A percentile compares a stretch with the other conserved stretches of the same genome.
phyloP scores from a whole-genome alignment of 305 asterid species.

The Plantago lanceolata region DNA sequence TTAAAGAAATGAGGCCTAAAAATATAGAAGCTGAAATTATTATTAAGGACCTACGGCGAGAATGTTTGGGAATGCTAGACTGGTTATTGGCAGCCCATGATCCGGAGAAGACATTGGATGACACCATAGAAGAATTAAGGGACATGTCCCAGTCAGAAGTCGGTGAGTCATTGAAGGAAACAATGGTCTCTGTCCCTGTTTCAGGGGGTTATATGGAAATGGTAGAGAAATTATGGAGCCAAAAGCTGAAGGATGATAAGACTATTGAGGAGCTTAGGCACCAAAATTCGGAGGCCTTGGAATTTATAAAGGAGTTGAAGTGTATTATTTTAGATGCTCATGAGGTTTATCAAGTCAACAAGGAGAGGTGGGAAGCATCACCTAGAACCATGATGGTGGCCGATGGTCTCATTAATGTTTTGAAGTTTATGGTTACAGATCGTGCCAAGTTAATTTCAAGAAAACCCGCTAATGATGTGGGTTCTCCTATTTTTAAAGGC shows the following conservation, averaged over 20 bases:
- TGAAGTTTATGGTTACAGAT: not conserved
- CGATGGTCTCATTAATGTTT: not conserved
- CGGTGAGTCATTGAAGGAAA: no score
- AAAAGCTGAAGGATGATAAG: no score
- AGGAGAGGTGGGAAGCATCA: not conserved
- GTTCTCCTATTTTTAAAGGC: not conserved
- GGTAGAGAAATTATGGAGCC: no score
- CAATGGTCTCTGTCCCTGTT: no score
- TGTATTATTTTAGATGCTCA: no score
- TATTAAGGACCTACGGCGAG: not conserved
- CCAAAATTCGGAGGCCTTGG: no score
- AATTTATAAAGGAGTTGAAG: no score
- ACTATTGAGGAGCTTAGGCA: no score
- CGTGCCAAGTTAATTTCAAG: not conserved
- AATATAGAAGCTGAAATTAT: not conserved
- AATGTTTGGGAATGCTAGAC: not conserved
- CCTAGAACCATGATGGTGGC: not conserved
- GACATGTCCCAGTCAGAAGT: no score
- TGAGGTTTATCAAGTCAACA: not conserved
- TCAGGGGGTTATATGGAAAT: no score
- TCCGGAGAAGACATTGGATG: no score
- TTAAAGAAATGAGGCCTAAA: not conserved
- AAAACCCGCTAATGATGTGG: not conserved
- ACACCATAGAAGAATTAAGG: no score
- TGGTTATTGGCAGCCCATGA: not conserved